These are phyloP conservation scores for Gnaphalium uliginosum DNA, from an alignment of 129 eudicot species.

Conservation along the genomic window DNA sequence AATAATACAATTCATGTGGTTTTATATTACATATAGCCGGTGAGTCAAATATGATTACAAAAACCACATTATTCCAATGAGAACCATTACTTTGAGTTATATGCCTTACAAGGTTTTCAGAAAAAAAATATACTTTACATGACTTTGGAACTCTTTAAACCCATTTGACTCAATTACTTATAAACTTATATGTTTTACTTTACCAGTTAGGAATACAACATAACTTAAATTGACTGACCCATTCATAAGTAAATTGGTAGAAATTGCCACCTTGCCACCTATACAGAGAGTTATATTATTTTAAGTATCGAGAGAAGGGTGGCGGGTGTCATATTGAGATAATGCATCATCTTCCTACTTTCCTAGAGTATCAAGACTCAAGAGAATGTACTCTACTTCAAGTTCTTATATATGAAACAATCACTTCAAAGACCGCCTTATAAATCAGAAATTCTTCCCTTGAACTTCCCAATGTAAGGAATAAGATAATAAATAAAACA, in stretches of 20 bases:
- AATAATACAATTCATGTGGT: too few relatives aligned
- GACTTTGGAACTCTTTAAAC: not conserved
- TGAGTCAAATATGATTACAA: conserved; percentile 1
- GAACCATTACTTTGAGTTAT: too few relatives aligned
- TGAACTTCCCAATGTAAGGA: not conserved
- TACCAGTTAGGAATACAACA: not conserved
- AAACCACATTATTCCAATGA: not conserved
- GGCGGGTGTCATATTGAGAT: not conserved
- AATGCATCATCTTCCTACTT: not conserved
- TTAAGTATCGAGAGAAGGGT: not conserved
- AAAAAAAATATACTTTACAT: not conserved
- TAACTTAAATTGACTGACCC: not conserved
- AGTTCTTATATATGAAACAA: not conserved
- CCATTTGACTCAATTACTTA: not conserved
- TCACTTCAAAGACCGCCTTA: not conserved
- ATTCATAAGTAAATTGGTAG: not conserved
- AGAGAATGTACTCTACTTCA: not conserved
- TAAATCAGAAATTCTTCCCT: not conserved
- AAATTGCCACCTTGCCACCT: not conserved
- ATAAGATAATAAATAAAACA: not conserved
- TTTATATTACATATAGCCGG: too few relatives aligned
- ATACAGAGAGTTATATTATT: not conserved
- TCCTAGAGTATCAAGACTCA: not conserved
- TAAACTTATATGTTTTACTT: not conserved
- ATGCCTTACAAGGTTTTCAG: not conserved